Percentiles rank a stretch among this genome's conserved stretches.
Conservation (phyloP, 2,329 filamentous ascomycete genomes). For the Pyricularia grisea region DNA sequence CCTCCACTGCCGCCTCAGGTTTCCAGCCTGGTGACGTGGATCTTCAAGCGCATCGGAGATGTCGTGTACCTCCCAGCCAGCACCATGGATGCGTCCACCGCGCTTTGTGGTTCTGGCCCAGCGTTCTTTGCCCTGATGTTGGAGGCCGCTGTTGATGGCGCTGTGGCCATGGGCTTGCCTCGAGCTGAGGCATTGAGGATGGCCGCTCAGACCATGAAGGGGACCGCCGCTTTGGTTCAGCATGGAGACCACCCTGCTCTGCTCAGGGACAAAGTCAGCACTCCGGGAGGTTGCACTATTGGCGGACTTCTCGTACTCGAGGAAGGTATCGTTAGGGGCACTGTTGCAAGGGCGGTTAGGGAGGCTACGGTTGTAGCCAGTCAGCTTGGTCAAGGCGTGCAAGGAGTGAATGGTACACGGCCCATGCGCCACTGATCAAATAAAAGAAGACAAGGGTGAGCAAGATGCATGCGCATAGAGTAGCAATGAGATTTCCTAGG, state of each 20-base stretch:
- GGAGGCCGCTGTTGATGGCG: conserved; percentile 68
- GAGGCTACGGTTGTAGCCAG: conserved; percentile 63
- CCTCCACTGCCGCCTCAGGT: conserved; percentile 46
- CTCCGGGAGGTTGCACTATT: conserved; percentile 70
- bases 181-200: conserved; percentile 64
- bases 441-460: background rate
- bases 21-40: conserved; percentile 58
- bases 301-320: conserved; percentile 65
- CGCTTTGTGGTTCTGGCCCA: conserved; percentile 65
- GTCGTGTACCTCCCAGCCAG: conserved; percentile 57
- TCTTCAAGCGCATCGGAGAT: conserved; percentile 66
- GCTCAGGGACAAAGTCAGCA: conserved; percentile 66
- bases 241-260: conserved; percentile 67
- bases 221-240: conserved; percentile 59
- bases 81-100: conserved; percentile 65
- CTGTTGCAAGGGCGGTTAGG: conserved; percentile 57
- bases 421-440: background rate
- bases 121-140: conserved; percentile 69
- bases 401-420: conserved; percentile 38
- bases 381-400: conserved; percentile 48
- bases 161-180: conserved; percentile 69
- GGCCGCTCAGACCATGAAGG: conserved; percentile 72
- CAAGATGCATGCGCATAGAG: background rate
- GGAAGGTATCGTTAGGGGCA: conserved; percentile 60
- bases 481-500: background rate